Evolutionary conservation across 345 rosid genomes (phyloP), one percentile per base, ranked within the genome.

Genomic region (Populus pruinosa): DNA sequence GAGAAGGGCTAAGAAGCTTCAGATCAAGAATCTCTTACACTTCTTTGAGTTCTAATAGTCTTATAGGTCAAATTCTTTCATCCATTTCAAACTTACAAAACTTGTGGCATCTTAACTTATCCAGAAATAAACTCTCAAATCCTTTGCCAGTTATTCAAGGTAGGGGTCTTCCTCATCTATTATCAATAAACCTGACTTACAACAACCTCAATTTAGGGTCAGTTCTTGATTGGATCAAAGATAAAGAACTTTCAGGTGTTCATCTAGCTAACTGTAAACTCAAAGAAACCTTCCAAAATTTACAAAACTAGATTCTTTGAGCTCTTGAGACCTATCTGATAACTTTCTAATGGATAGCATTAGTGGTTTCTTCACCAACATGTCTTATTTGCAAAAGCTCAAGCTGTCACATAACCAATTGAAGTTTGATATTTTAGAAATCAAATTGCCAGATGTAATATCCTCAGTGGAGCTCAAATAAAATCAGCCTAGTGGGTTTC

Each of bases 51-150:
- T 73, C 41, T 38, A 38, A 8, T 38, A 1, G 41, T 38, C 76
- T 67, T 77, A 36, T 82, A 0, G 99, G 98, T 71, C 94, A 78
- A 67, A 82, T 95, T 72, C 98, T 96, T 67, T 75, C 81, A 35
- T 87, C 98, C 79, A 73, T 93, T 76, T 87, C 94, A 25, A 81
- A 81, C 69, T 74, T 93, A 74, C 91, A 85, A 66, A 90, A 86
- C 33, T 93, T 95, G n/a, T 95, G 99, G 99, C 86, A 83, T 82
- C 98, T 95, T 35, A 93, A 93, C 75, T 84, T 95, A 73, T 95
- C 99, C 0, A 86, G 92, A 82, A 95, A 95, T 81, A 88, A 78
- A 25, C 84, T 95, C 80, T 82, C 91, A 14, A 88, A 83, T 71
- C 94, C 93, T 79, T 79, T 93, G 5, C 97, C 99, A 13, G 67